Conservation (phyloP, 768 basidiomycete species). For the Xerocomellus intermedius region DNA sequence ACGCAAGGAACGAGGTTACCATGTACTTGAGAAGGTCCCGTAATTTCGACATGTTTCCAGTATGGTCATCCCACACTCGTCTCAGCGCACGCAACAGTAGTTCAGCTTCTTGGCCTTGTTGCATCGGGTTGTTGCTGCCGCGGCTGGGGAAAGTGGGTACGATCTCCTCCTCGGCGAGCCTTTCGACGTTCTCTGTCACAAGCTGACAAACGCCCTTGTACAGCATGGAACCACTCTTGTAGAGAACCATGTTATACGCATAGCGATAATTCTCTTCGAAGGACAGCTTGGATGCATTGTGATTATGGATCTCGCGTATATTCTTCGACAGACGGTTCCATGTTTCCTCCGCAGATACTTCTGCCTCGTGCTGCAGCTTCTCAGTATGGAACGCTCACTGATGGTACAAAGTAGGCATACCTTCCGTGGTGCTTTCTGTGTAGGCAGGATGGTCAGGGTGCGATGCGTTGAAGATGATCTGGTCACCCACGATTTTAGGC, state of each 20-base stretch:
- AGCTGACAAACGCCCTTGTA: constrained; percentile 83
- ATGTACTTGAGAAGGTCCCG: constrained; percentile 94
- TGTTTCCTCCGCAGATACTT: constrained; percentile 77
- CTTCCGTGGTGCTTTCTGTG: constrained; percentile 47
- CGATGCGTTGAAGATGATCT: constrained; percentile 17
- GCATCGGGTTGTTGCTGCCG: constrained; percentile 62
- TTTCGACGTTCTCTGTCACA: constrained; percentile 78
- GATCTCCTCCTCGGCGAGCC: constrained; percentile 72
- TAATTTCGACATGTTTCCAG: constrained; percentile 81
- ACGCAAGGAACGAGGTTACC: constrained; percentile 47
- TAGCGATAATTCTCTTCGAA: constrained; percentile 94
- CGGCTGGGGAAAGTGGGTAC: constrained; percentile 80
- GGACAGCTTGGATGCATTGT: constrained; percentile 84
- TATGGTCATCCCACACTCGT: constrained; percentile 93
- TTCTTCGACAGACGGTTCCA: constrained; percentile 81
- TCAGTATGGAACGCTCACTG: not conserved
- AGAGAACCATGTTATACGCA: constrained; percentile 91
- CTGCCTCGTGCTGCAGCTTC: constrained; percentile 59
- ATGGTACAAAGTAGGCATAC: constrained; percentile 29
- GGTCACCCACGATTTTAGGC: constrained; percentile 41
- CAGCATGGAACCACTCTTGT: constrained; percentile 78
- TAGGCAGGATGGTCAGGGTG: constrained; percentile 18
- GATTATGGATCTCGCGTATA: constrained; percentile 92
- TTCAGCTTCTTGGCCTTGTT: constrained; percentile 82
- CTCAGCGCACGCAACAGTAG: constrained; percentile 77